Evolutionary conservation across 192 early-diverging fungal genomes (phyloP), one percentile per base, ranked within the genome.

Genomic region (Coemansia sp.): DNA sequence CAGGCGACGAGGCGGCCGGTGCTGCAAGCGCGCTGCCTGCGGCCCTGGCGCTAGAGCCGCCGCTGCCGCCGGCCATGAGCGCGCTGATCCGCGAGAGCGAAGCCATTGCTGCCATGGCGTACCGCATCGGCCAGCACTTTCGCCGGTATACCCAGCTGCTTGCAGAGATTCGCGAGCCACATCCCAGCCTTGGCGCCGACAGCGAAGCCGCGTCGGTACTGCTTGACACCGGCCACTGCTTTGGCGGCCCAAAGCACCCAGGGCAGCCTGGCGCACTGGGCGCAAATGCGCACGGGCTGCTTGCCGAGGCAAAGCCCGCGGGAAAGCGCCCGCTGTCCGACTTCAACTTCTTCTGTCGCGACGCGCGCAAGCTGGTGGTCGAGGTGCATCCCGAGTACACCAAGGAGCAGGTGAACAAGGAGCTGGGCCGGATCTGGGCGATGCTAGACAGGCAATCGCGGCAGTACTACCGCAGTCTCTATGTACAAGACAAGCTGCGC

Each of bases 331-430:
- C 70, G 8, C 59, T 73, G 21, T 73, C 70, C 0, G 70, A 65
- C 40, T 73, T 73, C 51, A 73, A 73, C 34, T 73, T 73, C 27
- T 73, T 73, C 29, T 73, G 70, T 27, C 62, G 70, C 2, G 70
- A 73, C 28, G 63, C 70, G 4, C 62, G 70, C 34, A 73, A 73
- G 54, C 50, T 73, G 9, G 60, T 66, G 47, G 70, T 73, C 9
- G 63, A 62, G 30, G 63, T 54, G 3, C 62, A 62, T 19, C 62
- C 62, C 22, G 63, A 62, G 17, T 73, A 62, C 39, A 66, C 70
- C n/a, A 73, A 73, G 36, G 70, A 73, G 35, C 55, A 73, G 36
- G 70, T 73, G 3, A 73, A 73, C 42, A 60, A 58, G 51, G 70
- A 73, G 52, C 60, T 73, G 4, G 70, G 70, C n/a, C 48, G 70